Conservation (phyloP, 305 asterid species). For the Salvia sclarea region DNA sequence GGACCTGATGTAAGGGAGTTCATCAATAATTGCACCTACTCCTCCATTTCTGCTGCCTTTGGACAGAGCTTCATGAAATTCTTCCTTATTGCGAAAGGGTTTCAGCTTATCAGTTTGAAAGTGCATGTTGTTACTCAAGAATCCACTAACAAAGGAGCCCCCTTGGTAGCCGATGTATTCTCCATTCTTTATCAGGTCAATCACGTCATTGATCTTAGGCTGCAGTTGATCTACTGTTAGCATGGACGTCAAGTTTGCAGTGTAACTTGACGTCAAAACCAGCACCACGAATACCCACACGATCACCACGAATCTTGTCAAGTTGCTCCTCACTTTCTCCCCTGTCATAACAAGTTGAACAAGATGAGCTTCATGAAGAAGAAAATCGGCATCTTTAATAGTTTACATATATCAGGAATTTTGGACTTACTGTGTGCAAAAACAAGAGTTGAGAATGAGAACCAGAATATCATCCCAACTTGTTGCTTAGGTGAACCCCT, state of each 20-base stretch:
- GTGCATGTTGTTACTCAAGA: slow-evolving; percentile 27
- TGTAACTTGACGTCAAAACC: slow-evolving; percentile 50
- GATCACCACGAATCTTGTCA: slow-evolving; percentile 47
- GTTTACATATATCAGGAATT: neutral
- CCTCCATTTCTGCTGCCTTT: slow-evolving; percentile 43
- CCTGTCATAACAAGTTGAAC: neutral
- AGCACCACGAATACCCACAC: slow-evolving; percentile 52
- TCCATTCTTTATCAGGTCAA: slow-evolving; percentile 34
- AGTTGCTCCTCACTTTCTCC: slow-evolving; percentile 22
- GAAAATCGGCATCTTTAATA: neutral
- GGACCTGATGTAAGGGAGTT: slow-evolving; percentile 40
- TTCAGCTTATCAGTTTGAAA: too few relatives aligned
- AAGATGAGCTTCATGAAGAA: neutral
- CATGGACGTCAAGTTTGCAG: slow-evolving; percentile 54
- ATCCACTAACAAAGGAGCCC: slow-evolving; percentile 44
- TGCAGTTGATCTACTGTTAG: slow-evolving; percentile 30
- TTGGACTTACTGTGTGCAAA: neutral
- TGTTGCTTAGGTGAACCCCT: slow-evolving; percentile 50
- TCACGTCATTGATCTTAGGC: slow-evolving; percentile 6
- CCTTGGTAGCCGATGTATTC: slow-evolving; percentile 44
- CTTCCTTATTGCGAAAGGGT: neutral
- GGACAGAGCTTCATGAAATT: slow-evolving; percentile 38
- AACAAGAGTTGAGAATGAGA: slow-evolving; percentile 51
- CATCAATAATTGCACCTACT: slow-evolving; percentile 39
- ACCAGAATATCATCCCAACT: slow-evolving; percentile 59